Base-by-base conservation (phyloP, 805 yeast species). In the Helenozyma baotianmanensis region DNA sequence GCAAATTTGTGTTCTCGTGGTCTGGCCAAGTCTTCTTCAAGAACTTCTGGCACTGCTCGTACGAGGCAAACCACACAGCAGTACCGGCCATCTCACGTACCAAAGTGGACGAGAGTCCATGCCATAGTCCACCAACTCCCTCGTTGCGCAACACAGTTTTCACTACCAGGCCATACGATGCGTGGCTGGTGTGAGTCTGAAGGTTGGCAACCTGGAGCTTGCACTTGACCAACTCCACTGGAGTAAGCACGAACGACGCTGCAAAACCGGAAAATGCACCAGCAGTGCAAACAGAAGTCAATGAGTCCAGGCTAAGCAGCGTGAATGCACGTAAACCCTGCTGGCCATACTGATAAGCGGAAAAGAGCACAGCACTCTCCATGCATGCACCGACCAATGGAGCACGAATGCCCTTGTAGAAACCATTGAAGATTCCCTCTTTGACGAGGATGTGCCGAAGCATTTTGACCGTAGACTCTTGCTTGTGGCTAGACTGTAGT, bases 21-120 rank as follows among this genome's bases (percentile, higher is more conserved):
- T 23, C 28, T 19, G 45, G 40, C 22, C 40, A 38, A 8, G 23
- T 31, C 17, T 37, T 24, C 38, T 68, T 65, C 42, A 75, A 61
- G n/a, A 50, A 43, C 1, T 48, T 47, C 14, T 63, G 54, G 6
- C 72, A 60, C 27, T 70, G 60, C 53, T 88, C 96, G 55, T 88
- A 88, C 12, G 92, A 76, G 0, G 95, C 90, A 62, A 89, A 89
- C 97, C 97, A 89, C 2, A 90, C 80, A 4, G 95, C 85, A 2
- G 96, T 84, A 6, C 97, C 97, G 18, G 88, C 81, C 23, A 85
- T 72, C 54, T 89, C 97, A 48, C 97, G 72, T 2, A 84, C 42
- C 29, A 86, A 60, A 0, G 97, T 89, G 14, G 92, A 80, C 1
- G 78, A 64, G 45, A 88, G 88, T 2, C 97, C 97, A 42, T 75